Conservation (phyloP, 768 basidiomycete species). For the Sporobolomyces roseus region DNA sequence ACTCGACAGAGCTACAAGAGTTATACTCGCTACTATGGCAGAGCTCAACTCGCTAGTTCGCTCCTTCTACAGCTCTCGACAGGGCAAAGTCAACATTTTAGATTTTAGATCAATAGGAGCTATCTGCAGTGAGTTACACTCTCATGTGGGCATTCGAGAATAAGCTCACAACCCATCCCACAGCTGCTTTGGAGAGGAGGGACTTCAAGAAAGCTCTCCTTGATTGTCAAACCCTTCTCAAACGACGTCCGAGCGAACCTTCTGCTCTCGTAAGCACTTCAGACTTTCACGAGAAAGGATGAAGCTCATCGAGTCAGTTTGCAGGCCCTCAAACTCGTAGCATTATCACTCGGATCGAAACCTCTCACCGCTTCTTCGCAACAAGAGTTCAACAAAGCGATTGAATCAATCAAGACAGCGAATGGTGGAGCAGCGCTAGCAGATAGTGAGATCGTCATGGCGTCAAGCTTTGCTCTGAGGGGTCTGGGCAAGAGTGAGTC, state of each 20-base stretch:
- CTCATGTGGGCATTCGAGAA: neutral
- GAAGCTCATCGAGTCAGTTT: too few relatives aligned
- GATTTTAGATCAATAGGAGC: conserved; percentile 17
- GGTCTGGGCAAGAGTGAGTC: conserved; percentile 7
- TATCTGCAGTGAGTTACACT: conserved; percentile 18
- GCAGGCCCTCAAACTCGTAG: conserved; percentile 35
- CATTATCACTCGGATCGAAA: conserved; percentile 13
- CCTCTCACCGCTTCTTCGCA: conserved; percentile 1
- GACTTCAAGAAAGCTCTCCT: conserved; percentile 30
- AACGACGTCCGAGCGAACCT: conserved; percentile 13
- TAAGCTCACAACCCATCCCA: neutral
- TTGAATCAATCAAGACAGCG: conserved; percentile 14
- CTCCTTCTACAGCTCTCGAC: conserved; percentile 7
- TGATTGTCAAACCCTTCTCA: conserved; percentile 28
- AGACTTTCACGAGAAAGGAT: neutral
- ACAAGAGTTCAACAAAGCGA: conserved; percentile 13
- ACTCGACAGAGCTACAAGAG: too few relatives aligned
- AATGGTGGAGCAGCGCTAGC: conserved; percentile 8
- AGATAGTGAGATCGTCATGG: conserved; percentile 30
- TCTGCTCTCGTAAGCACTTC: conserved; percentile 18
- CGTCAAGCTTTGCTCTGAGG: conserved; percentile 9
- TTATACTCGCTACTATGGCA: too few relatives aligned
- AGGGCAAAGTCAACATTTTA: neutral
- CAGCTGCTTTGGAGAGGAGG: conserved; percentile 27
- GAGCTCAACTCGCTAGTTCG: conserved; percentile 6